Evolutionary conservation across 2,329 filamentous ascomycete genomes (phyloP).

Genomic region (Cytospora chrysosperma): DNA sequence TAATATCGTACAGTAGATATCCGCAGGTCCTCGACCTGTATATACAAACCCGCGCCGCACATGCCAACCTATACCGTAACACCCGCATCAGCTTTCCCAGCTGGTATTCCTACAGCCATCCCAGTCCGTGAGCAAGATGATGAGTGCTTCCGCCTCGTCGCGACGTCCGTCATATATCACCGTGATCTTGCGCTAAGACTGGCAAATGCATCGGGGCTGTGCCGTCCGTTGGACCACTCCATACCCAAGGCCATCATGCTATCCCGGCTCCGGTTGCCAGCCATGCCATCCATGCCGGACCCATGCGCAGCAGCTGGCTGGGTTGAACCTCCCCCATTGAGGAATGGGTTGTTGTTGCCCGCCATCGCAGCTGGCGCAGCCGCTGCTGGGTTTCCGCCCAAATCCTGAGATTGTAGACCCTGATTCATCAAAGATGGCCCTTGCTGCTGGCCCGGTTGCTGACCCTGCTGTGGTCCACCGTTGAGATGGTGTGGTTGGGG

Average conservation of each 20-base stretch:
- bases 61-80: conserved; percentile 6
- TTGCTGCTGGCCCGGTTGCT: conserved; percentile 32
- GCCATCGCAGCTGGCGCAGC: conserved; percentile 3
- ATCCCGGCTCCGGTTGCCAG: conserved; percentile 61
- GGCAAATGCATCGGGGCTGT: conserved; percentile 79
- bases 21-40: not conserved
- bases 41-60: not conserved
- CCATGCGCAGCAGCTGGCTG: conserved; percentile 28
- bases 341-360: conserved; percentile 59
- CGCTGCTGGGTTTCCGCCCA: conserved; percentile 36
- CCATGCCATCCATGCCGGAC: conserved; percentile 26
- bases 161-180: conserved; percentile 27
- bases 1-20: conserved; percentile 17
- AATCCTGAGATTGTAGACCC: conserved; percentile 28
- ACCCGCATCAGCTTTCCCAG: not conserved
- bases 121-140: conserved; percentile 4
- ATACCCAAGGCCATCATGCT: conserved; percentile 68
- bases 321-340: conserved; percentile 35
- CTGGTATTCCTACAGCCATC: conserved; percentile 1
- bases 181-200: conserved; percentile 65
- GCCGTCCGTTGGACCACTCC: conserved; percentile 67
- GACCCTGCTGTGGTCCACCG: conserved; percentile 29
- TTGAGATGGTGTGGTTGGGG: conserved; percentile 36
- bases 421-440: conserved; percentile 11
- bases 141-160: not conserved